Evolutionary conservation across 179 eudicot species (phyloP), one percentile per base, ranked within the genome.

Genomic region (Spinacia oleracea): DNA sequence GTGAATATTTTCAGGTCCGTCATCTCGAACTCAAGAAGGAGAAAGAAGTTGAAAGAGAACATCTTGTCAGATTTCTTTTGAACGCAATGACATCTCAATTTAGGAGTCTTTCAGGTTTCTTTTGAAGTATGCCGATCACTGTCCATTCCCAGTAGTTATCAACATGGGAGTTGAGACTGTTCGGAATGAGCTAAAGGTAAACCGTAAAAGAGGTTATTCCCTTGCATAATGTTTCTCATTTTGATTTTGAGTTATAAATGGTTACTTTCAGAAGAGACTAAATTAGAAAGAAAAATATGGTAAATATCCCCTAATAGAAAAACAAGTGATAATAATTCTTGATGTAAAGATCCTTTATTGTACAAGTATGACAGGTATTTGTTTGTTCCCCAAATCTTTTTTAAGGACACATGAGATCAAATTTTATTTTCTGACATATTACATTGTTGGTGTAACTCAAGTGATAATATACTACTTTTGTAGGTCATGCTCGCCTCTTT

Each of bases 1-100:
- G 20, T 67, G 67, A 31, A 25, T 31, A 62, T 63, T 72, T 32
- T 74, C 82, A 93, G 98, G 92, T 95, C 74, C 98, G 98, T 51
- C 95, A 91, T 87, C 93, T 95, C 67, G 98, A 93, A 81, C 89
- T 88, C 53, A 95, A 91, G 84, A 91, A 76, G 87, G 96, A 81
- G 79, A 95, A 89, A 77, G 97, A 90, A 80, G 88, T 95, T 32
- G 89, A 88, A 60, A 88, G 89, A 78, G 91, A 82, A 79, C 75
- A 78, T 66, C 91, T 93, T 60, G 84, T 87, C 70, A 91, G 85
- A 67, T 95, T 91, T 86, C 90, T 95, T n/a, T 82, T 69, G 42
- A 91, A 90, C 72, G 98, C 96, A 51, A 88, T 89, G 89, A 83
- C 90, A 8, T 83, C 91, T 75, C 98, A 93, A 67, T 95, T 93